phyloP scores from a whole-genome alignment of 2,329 filamentous ascomycete species.

The Xylaria sp. region DNA sequence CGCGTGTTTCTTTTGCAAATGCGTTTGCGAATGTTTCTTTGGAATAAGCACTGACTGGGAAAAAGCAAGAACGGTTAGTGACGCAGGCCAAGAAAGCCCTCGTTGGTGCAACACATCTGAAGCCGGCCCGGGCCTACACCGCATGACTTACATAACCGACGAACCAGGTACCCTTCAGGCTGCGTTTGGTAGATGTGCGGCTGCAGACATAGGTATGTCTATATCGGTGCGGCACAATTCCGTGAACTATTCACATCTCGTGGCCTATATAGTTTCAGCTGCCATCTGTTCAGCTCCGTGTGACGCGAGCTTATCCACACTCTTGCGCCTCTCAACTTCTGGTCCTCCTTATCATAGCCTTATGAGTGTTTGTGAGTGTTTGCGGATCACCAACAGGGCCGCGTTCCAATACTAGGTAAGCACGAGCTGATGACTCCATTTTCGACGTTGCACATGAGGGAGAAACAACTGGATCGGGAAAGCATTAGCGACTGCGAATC shows the following conservation, averaged over 20 bases:
- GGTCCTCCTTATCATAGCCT: neutral
- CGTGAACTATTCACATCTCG: slow-evolving; percentile 8
- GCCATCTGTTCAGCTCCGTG: slow-evolving; percentile 22
- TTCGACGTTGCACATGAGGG: neutral
- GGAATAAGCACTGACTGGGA: too few relatives aligned
- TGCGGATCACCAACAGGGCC: neutral
- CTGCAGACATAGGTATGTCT: neutral
- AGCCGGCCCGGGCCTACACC: slow-evolving; percentile 26
- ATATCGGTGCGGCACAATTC: slow-evolving; percentile 8
- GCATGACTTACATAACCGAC: slow-evolving; percentile 29
- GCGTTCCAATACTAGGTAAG: neutral
- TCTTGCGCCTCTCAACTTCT: slow-evolving; percentile 1
- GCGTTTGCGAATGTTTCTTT: neutral
- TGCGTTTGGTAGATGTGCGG: slow-evolving; percentile 2
- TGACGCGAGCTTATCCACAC: slow-evolving; percentile 2
- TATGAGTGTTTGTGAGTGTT: neutral
- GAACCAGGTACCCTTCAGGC: slow-evolving; percentile 7
- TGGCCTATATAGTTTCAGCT: slow-evolving; percentile 19
- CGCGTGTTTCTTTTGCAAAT: slow-evolving; percentile 7
- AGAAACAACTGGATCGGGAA: slow-evolving; percentile 24
- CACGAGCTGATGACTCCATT: slow-evolving; percentile 13
- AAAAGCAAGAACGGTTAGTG: slow-evolving; percentile 7
- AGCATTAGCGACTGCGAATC: slow-evolving; percentile 19
- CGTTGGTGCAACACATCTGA: slow-evolving; percentile 24
- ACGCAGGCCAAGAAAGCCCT: slow-evolving; percentile 15